Evolutionary conservation across 257 asterid species (phyloP).

Genomic region (Ilex asprella): DNA sequence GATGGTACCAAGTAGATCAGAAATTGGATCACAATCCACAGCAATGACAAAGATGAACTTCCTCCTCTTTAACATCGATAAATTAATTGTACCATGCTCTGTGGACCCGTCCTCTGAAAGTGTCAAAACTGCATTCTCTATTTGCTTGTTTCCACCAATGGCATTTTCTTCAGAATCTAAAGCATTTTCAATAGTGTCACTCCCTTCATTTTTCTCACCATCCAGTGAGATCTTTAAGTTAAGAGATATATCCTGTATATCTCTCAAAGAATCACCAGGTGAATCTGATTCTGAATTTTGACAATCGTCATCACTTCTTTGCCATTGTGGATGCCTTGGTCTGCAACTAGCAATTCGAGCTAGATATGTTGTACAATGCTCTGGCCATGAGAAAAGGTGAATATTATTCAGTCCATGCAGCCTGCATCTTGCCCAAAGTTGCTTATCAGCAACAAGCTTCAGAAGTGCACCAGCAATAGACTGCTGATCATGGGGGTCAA

Average conservation of each 20-base stretch:
- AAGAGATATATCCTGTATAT: slow-evolving; percentile 85
- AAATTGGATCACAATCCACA: slow-evolving; percentile 57
- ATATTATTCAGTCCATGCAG: slow-evolving; percentile 55
- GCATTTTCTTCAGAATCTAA: slow-evolving; percentile 44
- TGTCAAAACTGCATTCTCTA: slow-evolving; percentile 66
- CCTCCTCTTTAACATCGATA: slow-evolving; percentile 91
- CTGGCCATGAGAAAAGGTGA: slow-evolving; percentile 75
- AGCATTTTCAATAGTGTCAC: slow-evolving; percentile 46
- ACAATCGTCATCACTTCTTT: slow-evolving; percentile 66
- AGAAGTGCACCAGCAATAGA: slow-evolving; percentile 62
- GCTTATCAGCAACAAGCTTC: slow-evolving; percentile 69
- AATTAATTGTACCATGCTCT: slow-evolving; percentile 61
- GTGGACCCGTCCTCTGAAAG: slow-evolving; percentile 68
- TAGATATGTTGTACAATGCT: slow-evolving; percentile 64
- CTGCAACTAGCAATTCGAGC: slow-evolving; percentile 84
- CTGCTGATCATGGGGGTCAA: slow-evolving; percentile 66
- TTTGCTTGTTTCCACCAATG: slow-evolving; percentile 36
- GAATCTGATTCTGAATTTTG: slow-evolving; percentile 95
- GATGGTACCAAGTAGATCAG: slow-evolving; percentile 71
- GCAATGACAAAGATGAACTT: slow-evolving; percentile 76
- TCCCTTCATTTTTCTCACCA: slow-evolving; percentile 60
- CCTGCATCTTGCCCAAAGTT: slow-evolving; percentile 61
- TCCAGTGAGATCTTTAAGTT: slow-evolving; percentile 89
- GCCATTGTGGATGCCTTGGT: slow-evolving; percentile 97
- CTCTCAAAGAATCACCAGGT: slow-evolving; percentile 96